A percentile compares a stretch with the other conserved stretches of the same genome.
phyloP scores from a whole-genome alignment of 306 rosid species.

The Begonia peltatifolia region DNA sequence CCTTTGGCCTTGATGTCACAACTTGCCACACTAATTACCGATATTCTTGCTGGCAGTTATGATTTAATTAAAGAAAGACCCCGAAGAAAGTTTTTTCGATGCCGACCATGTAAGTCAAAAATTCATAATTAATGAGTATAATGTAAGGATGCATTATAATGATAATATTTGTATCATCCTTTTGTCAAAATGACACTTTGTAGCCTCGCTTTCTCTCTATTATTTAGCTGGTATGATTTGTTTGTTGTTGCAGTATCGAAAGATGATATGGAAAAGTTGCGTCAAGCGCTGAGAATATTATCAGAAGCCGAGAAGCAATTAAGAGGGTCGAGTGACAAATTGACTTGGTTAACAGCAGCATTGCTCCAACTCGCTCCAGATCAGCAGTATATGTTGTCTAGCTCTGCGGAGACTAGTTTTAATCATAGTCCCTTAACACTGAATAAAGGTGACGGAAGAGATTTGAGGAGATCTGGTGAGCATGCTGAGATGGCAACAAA shows the following conservation, averaged over 20 bases:
- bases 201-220: no score
- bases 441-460: conserved; percentile 29
- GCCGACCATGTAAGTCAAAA: conserved; percentile 62
- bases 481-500: no score
- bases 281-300: conserved; percentile 85
- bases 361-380: conserved; percentile 99
- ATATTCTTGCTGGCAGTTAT: conserved; percentile 90
- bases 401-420: conserved; percentile 76
- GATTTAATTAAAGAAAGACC: conserved; percentile 57
- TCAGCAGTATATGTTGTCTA: conserved; percentile 81
- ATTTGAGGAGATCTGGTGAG: conserved; percentile 23
- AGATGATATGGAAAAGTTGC: conserved; percentile 95
- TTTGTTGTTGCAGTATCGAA: conserved; percentile 39
- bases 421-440: conserved; percentile 62
- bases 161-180: no score
- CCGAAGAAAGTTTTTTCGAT: conserved; percentile 77
- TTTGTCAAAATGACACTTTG: no score
- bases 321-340: conserved; percentile 84
- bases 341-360: conserved; percentile 96
- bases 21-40: conserved; percentile 91
- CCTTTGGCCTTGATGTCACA: conserved; percentile 95
- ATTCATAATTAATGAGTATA: not conserved
- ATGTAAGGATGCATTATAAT: no score
- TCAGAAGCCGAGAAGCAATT: conserved; percentile 97
- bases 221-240: no score